Percentiles rank a stretch among this genome's conserved stretches.
phyloP scores from a whole-genome alignment of 2,329 filamentous ascomycete species.

The Geoglossum cookeanum region DNA sequence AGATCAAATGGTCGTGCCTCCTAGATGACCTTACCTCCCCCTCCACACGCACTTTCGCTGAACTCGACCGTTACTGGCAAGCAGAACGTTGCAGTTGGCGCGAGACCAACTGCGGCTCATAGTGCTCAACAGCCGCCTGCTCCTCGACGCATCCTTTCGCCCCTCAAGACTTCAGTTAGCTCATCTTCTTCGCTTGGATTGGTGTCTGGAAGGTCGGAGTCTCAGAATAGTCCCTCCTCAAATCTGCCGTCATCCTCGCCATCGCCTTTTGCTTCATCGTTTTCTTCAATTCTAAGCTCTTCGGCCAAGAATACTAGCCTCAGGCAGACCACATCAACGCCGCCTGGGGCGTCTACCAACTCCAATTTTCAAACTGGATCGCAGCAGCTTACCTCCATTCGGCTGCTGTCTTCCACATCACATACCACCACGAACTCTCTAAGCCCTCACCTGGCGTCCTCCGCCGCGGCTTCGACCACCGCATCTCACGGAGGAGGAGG shows the following conservation, averaged over 20 bases:
- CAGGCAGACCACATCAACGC: conserved; percentile 32
- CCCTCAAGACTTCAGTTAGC: conserved; percentile 34
- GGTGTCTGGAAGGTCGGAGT: conserved; percentile 24
- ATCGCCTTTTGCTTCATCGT: conserved; percentile 32
- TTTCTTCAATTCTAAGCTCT: conserved; percentile 32
- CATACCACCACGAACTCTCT: conserved; percentile 35
- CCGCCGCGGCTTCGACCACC: conserved; percentile 32
- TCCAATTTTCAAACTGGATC: conserved; percentile 33
- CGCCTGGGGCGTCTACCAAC: conserved; percentile 34
- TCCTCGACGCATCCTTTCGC: conserved; percentile 36
- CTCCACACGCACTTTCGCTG: conserved; percentile 28
- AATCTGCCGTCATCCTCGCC: conserved; percentile 20
- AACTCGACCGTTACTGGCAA: conserved; percentile 31
- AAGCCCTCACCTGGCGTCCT: conserved; percentile 34
- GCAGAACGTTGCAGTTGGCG: conserved; percentile 18
- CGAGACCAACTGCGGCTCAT: conserved; percentile 25
- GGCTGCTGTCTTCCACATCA: conserved; percentile 35
- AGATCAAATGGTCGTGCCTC: conserved; percentile 19
- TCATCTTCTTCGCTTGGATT: conserved; percentile 22
- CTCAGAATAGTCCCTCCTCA: conserved; percentile 30
- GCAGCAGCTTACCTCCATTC: conserved; percentile 32
- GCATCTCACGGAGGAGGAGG: conserved; percentile 30
- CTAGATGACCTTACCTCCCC: conserved; percentile 37
- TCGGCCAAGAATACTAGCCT: conserved; percentile 30
- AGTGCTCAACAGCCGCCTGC: conserved; percentile 31